phyloP scores from a whole-genome alignment of 202 grass and related monocot species.

The Thinopyrum obtusiflorum region DNA sequence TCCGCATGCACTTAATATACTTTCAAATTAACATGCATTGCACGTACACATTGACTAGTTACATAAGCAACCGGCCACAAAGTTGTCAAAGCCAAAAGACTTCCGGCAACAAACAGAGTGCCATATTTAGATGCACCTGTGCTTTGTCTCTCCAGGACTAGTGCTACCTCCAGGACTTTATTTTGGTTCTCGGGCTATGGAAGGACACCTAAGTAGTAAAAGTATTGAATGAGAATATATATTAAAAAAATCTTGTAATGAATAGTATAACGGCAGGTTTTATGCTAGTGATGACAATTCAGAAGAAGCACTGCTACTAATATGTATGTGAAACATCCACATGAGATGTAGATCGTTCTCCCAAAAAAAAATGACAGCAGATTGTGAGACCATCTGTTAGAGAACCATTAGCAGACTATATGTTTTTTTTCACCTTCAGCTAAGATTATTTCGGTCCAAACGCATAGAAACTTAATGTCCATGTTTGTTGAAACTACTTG shows the following conservation, averaged over 20 bases:
- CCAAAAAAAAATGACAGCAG: background rate
- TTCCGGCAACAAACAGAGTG: background rate
- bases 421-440: background rate
- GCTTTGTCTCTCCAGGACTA: too few relatives aligned
- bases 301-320: background rate
- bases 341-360: background rate
- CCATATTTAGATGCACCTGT: too few relatives aligned
- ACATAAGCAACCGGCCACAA: background rate
- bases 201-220: background rate
- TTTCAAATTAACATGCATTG: too few relatives aligned
- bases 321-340: background rate
- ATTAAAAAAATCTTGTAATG: background rate
- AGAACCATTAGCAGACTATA: background rate
- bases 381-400: background rate
- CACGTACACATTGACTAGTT: too few relatives aligned
- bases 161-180: background rate
- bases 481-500: background rate
- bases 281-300: background rate
- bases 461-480: background rate
- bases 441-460: background rate
- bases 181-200: background rate
- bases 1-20: too few relatives aligned
- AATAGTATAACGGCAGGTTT: background rate
- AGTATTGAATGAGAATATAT: background rate
- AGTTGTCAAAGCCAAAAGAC: background rate